These are phyloP conservation scores for Cenchrus purpureus DNA, from an alignment of 176 grass and related monocot species.

Conservation along the genomic window DNA sequence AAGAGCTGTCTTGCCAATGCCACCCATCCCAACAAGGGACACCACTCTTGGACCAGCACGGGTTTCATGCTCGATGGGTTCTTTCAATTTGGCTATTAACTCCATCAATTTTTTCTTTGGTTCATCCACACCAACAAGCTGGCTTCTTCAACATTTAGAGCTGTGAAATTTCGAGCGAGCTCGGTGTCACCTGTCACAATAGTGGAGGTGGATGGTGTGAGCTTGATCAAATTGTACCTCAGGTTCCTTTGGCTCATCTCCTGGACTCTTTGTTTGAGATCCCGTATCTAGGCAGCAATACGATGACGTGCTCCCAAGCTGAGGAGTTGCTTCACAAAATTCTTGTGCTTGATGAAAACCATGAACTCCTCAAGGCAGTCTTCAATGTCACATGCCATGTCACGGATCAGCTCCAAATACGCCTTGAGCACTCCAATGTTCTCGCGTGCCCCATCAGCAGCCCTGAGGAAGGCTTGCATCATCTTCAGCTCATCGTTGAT, in stretches of 20 bases:
- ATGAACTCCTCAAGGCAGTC: slow-evolving; percentile 1
- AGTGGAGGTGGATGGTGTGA: background rate
- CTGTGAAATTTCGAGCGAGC: background rate
- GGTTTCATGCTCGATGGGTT: background rate
- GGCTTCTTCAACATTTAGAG: background rate
- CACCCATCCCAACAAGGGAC: slow-evolving; percentile 22
- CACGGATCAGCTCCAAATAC: background rate
- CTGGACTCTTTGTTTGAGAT: background rate
- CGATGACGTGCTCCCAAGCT: background rate
- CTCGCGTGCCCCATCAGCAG: background rate
- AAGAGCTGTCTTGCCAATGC: slow-evolving; percentile 39
- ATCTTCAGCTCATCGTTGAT: slow-evolving; percentile 20
- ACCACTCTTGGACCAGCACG: background rate
- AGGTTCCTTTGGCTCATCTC: background rate
- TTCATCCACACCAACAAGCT: slow-evolving; percentile 2
- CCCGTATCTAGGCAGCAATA: background rate
- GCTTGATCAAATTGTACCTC: background rate
- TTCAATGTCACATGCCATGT: slow-evolving; percentile 20
- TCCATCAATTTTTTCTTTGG: background rate
- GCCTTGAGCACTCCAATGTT: background rate
- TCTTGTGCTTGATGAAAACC: background rate
- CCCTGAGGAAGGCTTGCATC: slow-evolving; percentile 1
- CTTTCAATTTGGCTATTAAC: background rate
- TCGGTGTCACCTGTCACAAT: background rate
- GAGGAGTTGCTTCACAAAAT: background rate